These are phyloP conservation scores for Dissophora ornata DNA, from an alignment of 192 early-diverging fungal species.

Conservation along the genomic window DNA sequence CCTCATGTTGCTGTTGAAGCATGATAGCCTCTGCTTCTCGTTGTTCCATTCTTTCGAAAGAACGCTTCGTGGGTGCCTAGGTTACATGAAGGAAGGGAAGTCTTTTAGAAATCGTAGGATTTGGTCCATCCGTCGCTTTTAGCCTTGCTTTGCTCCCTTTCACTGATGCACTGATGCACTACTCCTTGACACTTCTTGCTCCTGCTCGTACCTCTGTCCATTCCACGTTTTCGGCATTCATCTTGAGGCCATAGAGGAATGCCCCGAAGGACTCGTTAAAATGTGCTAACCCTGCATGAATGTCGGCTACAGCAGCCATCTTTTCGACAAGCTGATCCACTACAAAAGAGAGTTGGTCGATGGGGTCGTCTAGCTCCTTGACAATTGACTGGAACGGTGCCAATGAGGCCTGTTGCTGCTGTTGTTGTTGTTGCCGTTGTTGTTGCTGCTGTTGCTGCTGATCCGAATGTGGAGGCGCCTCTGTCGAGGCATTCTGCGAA, in stretches of 20 bases:
- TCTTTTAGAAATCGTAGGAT: neutral
- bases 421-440: too few species aligned
- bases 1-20: conserved; percentile 44
- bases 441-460: neutral
- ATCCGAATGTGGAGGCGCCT: neutral
- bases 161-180: too few species aligned
- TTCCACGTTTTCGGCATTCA: conserved; percentile 35
- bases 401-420: neutral
- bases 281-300: conserved; percentile 41
- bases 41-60: conserved; percentile 47
- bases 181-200: neutral
- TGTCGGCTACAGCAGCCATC: conserved; percentile 40
- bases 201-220: conserved; percentile 40
- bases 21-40: conserved; percentile 39
- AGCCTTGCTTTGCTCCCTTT: too few species aligned
- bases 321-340: conserved; percentile 46
- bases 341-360: conserved; percentile 23
- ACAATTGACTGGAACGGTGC: conserved; percentile 27
- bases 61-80: conserved; percentile 42
- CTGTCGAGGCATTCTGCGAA: neutral
- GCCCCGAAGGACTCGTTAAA: conserved; percentile 53
- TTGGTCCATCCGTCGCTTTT: neutral
- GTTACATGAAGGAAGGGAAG: neutral
- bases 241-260: conserved; percentile 48
- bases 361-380: conserved; percentile 14